Conservation (phyloP, 192 early-diverging fungal genomes). For the Phycomyces blakesleeanus region DNA sequence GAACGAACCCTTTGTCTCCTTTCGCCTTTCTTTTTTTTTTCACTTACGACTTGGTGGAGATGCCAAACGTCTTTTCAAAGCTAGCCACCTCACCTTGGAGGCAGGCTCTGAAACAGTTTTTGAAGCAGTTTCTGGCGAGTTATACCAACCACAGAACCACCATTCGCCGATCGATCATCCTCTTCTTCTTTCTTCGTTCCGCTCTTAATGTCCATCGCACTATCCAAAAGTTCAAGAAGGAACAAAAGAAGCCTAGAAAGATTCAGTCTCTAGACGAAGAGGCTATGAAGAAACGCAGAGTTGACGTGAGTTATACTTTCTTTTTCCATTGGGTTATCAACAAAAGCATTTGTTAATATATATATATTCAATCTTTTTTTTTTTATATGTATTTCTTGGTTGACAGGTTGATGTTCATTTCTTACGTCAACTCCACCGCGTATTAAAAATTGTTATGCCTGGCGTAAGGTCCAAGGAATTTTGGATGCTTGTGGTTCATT, state of each 20-base stretch:
- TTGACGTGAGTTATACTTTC: slow-evolving; percentile 33
- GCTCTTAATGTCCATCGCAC: slow-evolving; percentile 21
- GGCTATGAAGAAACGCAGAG: slow-evolving; percentile 26
- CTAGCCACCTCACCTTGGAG: slow-evolving; percentile 6
- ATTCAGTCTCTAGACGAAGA: slow-evolving; percentile 1
- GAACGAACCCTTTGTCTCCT: background rate
- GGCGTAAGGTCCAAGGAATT: slow-evolving; percentile 82
- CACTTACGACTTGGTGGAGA: background rate
- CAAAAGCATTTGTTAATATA: too few species aligned
- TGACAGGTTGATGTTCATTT: slow-evolving; percentile 51
- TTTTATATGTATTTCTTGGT: too few species aligned
- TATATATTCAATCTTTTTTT: background rate
- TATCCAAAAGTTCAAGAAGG: slow-evolving; percentile 12
- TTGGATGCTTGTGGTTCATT: slow-evolving; percentile 79
- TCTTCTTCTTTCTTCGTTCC: slow-evolving; percentile 30
- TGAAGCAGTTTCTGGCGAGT: background rate
- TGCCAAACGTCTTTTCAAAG: slow-evolving; percentile 17
- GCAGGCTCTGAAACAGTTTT: background rate
- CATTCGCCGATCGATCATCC: slow-evolving; percentile 39
- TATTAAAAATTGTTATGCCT: slow-evolving; percentile 84
- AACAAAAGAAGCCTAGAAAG: slow-evolving; percentile 9
- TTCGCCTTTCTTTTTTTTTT: slow-evolving; percentile 4
- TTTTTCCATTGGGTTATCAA: too few species aligned
- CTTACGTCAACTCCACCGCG: slow-evolving; percentile 54
- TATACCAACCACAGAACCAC: slow-evolving; percentile 36